Evolutionary conservation across 805 yeast genomes (phyloP), one percentile per base, ranked within the genome.

Genomic region (Spathaspora boniae): DNA sequence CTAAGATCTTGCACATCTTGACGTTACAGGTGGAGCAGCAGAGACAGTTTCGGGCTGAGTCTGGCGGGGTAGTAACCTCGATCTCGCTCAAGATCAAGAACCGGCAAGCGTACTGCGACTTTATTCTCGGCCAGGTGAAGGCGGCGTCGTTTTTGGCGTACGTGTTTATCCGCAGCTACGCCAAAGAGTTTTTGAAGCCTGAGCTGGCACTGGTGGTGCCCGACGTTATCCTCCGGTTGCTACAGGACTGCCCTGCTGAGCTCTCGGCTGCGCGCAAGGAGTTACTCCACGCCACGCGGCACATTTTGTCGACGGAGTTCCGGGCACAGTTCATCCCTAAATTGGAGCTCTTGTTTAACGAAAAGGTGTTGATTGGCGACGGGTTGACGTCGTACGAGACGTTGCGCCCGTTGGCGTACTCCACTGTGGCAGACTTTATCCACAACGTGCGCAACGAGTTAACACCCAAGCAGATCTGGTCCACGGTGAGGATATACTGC

Each of bases 161-260:
- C 56, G 87, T 89, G 1, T 82, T 84, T 45, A 80, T 94, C 27
- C 75, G 98, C 42, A 87, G 94, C 12, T 84, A 80, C 50, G 80
- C 95, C 2, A 74, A 78, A 23, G 79, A 78, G 26, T 69, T 82
- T 36, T 58, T 84, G 41, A 41, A 54, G 5, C 50, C 50, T 4
- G 62, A 56, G 9, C 66, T 61, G 36, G 56, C 62, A 14, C 72
- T 76, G 38, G 71, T 76, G 26, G 86, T 93, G 6, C 98, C 99
- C 0, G 95, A 86, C 41, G 74, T 89, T 37, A 85, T 93, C 26
- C 74, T 89, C 36, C 69, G 98, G 44, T 63, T 93, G 26, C 63
- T 93, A 26, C 95, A 89, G 58, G 98, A 94, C 56, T 93, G 98
- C 56, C 98, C 98, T 3, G 80, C 93, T 12, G 98, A 91, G 53